A percentile compares a stretch with the other conserved stretches of the same genome.
Conservation (phyloP, 306 rosid species). For the Cyclanthera cordifolia region DNA sequence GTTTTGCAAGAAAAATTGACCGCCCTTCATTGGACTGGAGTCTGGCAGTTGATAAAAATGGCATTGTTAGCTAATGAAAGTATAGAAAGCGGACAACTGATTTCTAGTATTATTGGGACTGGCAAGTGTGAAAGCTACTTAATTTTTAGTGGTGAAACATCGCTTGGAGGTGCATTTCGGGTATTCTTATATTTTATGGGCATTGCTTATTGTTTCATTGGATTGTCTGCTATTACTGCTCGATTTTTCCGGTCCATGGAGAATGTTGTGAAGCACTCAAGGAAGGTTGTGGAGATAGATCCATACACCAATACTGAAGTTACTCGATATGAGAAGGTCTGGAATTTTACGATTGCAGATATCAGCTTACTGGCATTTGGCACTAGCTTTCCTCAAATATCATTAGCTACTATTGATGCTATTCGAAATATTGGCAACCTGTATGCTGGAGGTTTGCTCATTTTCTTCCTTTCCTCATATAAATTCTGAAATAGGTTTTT, state of each 20-base stretch:
- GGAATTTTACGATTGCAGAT: conserved; percentile 93
- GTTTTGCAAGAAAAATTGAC: background rate
- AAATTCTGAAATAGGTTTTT: conserved; percentile 12
- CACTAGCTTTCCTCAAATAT: conserved; percentile 97
- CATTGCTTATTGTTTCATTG: conserved; percentile 79
- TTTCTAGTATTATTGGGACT: conserved; percentile 23
- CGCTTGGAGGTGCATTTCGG: conserved; percentile 39
- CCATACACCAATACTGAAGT: conserved; percentile 37
- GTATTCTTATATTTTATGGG: conserved; percentile 48
- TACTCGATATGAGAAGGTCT: conserved; percentile 55
- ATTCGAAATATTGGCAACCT: conserved; percentile 57
- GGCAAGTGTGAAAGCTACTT: conserved; percentile 54
- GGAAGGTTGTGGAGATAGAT: conserved; percentile 50
- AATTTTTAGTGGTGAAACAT: conserved; percentile 48
- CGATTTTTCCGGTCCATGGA: conserved; percentile 84
- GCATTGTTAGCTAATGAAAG: conserved; percentile 22
- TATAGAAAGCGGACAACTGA: conserved; percentile 21
- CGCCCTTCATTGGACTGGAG: conserved; percentile 1
- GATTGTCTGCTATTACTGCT: conserved; percentile 78
- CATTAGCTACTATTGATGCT: conserved; percentile 91
- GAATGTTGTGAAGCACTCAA: conserved; percentile 71
- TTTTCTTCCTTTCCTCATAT: conserved; percentile 20
- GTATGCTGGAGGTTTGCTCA: conserved; percentile 73
- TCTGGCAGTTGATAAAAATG: conserved; percentile 23
- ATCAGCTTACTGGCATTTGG: conserved; percentile 89